These are phyloP conservation scores for Allium sativum DNA, from an alignment of 106 monocot species.

Conservation along the genomic window DNA sequence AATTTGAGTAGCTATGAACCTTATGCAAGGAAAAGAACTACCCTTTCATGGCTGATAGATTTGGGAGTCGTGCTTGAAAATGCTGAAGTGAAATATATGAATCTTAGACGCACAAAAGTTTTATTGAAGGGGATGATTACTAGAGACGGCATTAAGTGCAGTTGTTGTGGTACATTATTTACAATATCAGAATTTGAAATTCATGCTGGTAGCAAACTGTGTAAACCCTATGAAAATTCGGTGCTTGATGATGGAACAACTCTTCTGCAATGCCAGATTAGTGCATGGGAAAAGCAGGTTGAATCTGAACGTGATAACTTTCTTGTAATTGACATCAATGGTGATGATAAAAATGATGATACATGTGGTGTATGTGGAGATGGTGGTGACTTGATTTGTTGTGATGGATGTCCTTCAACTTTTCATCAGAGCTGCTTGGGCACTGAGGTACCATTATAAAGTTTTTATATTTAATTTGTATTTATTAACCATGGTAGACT, in stretches of 20 bases:
- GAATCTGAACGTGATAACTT: slow-evolving; percentile 36
- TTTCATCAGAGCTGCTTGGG: slow-evolving; percentile 65
- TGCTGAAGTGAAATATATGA: slow-evolving; percentile 62
- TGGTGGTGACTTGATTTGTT: slow-evolving; percentile 77
- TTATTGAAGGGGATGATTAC: slow-evolving; percentile 45
- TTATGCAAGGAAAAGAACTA: slow-evolving; percentile 52
- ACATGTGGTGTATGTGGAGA: slow-evolving; percentile 80
- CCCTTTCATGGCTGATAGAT: slow-evolving; percentile 83
- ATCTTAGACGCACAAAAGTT: slow-evolving; percentile 15
- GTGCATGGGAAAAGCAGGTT: slow-evolving; percentile 57
- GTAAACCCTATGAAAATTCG: slow-evolving; percentile 33
- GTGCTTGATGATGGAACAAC: slow-evolving; percentile 31
- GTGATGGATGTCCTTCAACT: slow-evolving; percentile 75
- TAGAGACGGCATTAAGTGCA: slow-evolving; percentile 67
- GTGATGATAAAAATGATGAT: slow-evolving; percentile 79
- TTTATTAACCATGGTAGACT: neutral
- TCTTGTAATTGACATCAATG: slow-evolving; percentile 19
- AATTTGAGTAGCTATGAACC: slow-evolving; percentile 33
- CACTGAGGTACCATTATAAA: slow-evolving; percentile 35
- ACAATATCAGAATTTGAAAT: slow-evolving; percentile 47
- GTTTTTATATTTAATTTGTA: neutral
- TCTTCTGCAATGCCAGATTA: slow-evolving; percentile 37
- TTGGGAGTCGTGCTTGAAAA: slow-evolving; percentile 37
- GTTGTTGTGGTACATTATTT: slow-evolving; percentile 54
- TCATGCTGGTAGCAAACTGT: slow-evolving; percentile 53